Evolutionary conservation across 768 basidiomycete genomes (phyloP).

Genomic region (Daedaleopsis sinensis): DNA sequence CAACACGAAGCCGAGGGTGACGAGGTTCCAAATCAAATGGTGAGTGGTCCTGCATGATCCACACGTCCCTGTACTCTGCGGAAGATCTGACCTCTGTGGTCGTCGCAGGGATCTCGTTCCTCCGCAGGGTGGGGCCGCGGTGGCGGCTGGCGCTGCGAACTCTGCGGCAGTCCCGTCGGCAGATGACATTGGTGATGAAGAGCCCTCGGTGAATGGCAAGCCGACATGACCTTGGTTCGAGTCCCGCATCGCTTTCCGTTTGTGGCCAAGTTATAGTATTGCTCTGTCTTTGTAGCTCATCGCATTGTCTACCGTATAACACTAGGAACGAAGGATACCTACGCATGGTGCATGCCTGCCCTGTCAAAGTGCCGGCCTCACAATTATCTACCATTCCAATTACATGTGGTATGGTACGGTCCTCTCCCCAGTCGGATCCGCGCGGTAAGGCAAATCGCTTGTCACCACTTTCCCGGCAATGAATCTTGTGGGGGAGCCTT

Average conservation of each 20-base stretch:
- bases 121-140: conserved; percentile 42
- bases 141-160: conserved; percentile 61
- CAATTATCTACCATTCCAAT: no score
- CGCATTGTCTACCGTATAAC: conserved; percentile 3
- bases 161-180: conserved; percentile 78
- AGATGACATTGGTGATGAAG: conserved; percentile 57
- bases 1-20: conserved; percentile 90
- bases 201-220: conserved; percentile 25
- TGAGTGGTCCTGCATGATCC: conserved; percentile 35
- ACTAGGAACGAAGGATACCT: not conserved
- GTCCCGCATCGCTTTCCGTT: conserved; percentile 3
- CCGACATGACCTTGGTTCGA: conserved; percentile 14
- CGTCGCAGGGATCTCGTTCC: conserved; percentile 65
- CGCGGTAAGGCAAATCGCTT: no score
- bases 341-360: no score
- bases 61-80: not conserved
- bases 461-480: no score
- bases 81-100: not conserved
- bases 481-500: no score
- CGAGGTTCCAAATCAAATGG: conserved; percentile 91
- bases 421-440: no score
- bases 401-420: no score
- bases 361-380: no score
- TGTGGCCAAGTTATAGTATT: conserved; percentile 9
- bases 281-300: conserved; percentile 20